phyloP scores from a whole-genome alignment of 495 filamentous ascomycete species.

The Hypoxylon subgilvum region DNA sequence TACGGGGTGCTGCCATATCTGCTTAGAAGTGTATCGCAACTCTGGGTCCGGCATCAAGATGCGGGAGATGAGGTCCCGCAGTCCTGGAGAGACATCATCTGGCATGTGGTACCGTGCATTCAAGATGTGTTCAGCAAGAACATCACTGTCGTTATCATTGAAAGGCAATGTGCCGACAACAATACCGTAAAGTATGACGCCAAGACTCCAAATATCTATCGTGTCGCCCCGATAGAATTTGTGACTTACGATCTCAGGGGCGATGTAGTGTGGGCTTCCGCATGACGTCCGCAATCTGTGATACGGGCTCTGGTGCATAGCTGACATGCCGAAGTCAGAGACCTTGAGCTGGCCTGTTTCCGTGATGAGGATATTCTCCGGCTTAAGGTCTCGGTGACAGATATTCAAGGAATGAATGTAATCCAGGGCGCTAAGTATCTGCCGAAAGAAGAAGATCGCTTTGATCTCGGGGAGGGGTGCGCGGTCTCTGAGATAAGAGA shows the following conservation, averaged over 20 bases:
- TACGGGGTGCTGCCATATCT: constrained; percentile 85
- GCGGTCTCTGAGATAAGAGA: constrained; percentile 73
- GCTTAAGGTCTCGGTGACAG: constrained; percentile 95
- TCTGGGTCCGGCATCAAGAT: constrained; percentile 78
- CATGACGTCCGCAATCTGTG: constrained; percentile 84
- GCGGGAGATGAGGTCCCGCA: constrained; percentile 75
- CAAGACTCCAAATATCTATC: constrained; percentile 94
- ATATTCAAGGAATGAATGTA: constrained; percentile 94
- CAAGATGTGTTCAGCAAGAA: constrained; percentile 64
- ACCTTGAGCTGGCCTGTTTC: constrained; percentile 77
- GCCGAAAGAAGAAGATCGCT: constrained; percentile 83
- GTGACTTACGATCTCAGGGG: constrained; percentile 82
- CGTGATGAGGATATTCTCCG: constrained; percentile 92
- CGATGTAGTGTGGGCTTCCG: constrained; percentile 94
- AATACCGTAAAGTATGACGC: constrained; percentile 85
- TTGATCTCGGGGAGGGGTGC: constrained; percentile 76
- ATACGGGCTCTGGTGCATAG: constrained; percentile 75
- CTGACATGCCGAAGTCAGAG: constrained; percentile 97
- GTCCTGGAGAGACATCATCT: constrained; percentile 66
- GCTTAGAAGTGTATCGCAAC: constrained; percentile 73
- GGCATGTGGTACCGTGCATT: constrained; percentile 79
- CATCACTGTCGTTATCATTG: constrained; percentile 67
- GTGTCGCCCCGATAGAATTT: constrained; percentile 77
- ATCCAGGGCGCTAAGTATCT: constrained; percentile 88
- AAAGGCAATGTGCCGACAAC: constrained; percentile 83